Evolutionary conservation across 176 grass and related monocot species (phyloP), one percentile per base, ranked within the genome.

Genomic region (Eleusine coracana): DNA sequence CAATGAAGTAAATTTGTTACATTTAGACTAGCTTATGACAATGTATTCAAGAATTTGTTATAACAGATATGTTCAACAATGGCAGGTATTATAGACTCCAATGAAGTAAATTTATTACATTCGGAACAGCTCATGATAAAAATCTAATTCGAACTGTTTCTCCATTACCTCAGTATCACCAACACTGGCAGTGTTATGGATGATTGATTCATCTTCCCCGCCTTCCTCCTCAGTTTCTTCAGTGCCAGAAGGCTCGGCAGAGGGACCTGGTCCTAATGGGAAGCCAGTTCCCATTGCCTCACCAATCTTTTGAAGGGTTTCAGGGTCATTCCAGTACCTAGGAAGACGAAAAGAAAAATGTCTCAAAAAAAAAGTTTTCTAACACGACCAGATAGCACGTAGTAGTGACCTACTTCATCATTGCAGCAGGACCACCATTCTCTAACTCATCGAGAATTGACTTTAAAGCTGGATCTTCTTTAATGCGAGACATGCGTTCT

Each of bases 251-350:
- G 80, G 80, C 34, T 90, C 90, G 48, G 75, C 46, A 83, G 75
- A 76, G 56, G 81, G 69, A 83, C 88, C 87, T 21, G 88, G 80
- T 41, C 86, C 86, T 70, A 91, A 89, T 25, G 95, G 86, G 74
- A 89, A 81, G 45, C 86, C 63, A 83, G 88, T 73, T 76, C 95
- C 95, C 95, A 98, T 98, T 74, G 95, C 95, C 82, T 98, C 81
- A 11, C 95, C 95, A 76, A 98, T 84, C 88, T 98, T 98, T 85
- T 94, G 84, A 68, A 98, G 92, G 87, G 86, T 89, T 63, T 94
- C 90, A 65, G 95, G 88, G 83, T 98, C 95, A 75, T 98, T 98
- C 95, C 92, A 98, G 70, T 98, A 98, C 86, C 95, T 98, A 82
- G 34, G 52, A 88, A 10, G 21, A 84, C 31, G 3, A 89, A 45